These are phyloP conservation scores for Dicorynia guianensis DNA, from an alignment of 306 rosid genomes.

Conservation along the genomic window DNA sequence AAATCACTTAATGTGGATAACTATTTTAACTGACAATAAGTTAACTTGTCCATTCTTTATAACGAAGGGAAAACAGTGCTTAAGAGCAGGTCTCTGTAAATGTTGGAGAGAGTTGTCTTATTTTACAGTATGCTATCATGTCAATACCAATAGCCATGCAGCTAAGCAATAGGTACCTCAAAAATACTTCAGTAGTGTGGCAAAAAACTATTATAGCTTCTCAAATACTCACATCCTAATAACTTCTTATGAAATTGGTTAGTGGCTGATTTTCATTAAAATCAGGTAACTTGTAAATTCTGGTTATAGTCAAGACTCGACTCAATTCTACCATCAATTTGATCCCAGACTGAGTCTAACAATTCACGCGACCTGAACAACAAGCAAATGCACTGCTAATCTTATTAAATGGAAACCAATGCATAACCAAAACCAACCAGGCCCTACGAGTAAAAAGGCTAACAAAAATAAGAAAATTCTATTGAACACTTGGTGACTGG, in stretches of 20 bases:
- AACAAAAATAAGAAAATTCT: neutral
- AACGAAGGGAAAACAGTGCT: neutral
- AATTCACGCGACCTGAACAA: too few species aligned
- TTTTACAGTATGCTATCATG: neutral
- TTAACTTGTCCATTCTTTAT: too few species aligned
- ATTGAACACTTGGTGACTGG: neutral
- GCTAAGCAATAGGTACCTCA: too few species aligned
- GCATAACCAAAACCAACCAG: too few species aligned
- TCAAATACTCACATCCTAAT: slow-evolving; percentile 5
- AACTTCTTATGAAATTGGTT: neutral
- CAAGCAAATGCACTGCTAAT: too few species aligned
- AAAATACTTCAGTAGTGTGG: neutral
- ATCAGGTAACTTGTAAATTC: neutral
- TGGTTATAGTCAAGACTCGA: neutral
- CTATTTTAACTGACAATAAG: too few species aligned
- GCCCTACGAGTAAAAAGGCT: neutral
- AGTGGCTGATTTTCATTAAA: neutral
- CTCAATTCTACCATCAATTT: neutral
- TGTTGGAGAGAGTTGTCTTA: neutral
- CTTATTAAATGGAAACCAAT: too few species aligned
- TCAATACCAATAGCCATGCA: neutral
- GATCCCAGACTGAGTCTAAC: neutral
- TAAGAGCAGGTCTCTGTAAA: neutral
- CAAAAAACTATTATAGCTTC: neutral
- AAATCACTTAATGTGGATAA: too few species aligned